A percentile compares a stretch with the other conserved stretches of the same genome.
phyloP scores from a whole-genome alignment of 805 yeast genomes.

The Vanderwaltozyma polyspora region DNA sequence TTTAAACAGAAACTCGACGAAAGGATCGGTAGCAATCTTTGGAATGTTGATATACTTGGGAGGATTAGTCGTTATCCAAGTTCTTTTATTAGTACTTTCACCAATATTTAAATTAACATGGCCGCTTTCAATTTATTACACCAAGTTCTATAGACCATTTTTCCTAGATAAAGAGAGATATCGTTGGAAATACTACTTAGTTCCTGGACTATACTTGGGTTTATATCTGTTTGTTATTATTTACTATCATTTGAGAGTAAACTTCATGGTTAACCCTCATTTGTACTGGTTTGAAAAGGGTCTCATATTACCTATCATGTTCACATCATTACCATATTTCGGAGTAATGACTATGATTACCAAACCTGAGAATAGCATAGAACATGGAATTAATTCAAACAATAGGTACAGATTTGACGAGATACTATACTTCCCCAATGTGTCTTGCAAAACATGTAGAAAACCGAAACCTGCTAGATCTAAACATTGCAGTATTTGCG shows the following conservation, averaged over 20 bases:
- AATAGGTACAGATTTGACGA: constrained; percentile 33
- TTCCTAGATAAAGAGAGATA: constrained; percentile 13
- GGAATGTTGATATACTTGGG: not conserved
- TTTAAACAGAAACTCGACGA: too few relatives aligned
- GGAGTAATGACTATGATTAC: constrained; percentile 15
- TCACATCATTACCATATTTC: constrained; percentile 9
- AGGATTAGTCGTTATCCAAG: constrained; percentile 3
- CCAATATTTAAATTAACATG: constrained; percentile 13
- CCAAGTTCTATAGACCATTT: constrained; percentile 17
- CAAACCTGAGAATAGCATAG: constrained; percentile 9
- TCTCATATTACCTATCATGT: constrained; percentile 14
- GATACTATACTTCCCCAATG: constrained; percentile 40
- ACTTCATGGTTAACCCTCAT: constrained; percentile 6
- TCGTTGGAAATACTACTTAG: constrained; percentile 20
- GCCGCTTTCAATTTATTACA: constrained; percentile 19
- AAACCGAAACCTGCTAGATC: constrained; percentile 60
- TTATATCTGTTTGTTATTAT: constrained; percentile 14
- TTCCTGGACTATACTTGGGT: constrained; percentile 21
- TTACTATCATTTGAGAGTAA: constrained; percentile 10
- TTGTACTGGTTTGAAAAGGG: constrained; percentile 11
- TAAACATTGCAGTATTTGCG: constrained; percentile 64
- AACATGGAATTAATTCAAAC: constrained; percentile 1
- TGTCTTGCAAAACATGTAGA: constrained; percentile 47
- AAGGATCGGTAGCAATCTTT: too few relatives aligned
- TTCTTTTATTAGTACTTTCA: constrained; percentile 18